phyloP scores from a whole-genome alignment of 441 rosid species.

The Euphorbia celastroides region DNA sequence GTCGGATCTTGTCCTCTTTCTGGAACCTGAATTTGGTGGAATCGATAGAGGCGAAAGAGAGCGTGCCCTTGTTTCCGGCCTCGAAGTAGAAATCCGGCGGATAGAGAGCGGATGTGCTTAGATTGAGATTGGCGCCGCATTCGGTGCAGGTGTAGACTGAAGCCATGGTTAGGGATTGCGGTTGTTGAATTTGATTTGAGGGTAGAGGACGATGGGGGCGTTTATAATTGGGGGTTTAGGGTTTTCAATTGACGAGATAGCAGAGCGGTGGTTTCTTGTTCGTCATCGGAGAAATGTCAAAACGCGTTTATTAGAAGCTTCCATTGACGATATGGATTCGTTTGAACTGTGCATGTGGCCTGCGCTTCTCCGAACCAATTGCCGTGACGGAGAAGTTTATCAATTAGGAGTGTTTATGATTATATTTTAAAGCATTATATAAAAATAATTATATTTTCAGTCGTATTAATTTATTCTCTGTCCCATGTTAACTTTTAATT shows the following conservation, averaged over 20 bases:
- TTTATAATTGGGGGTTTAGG: not conserved
- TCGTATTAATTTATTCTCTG: too few relatives aligned
- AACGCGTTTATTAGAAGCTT: conserved; percentile 7
- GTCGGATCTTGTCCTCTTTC: conserved; percentile 77
- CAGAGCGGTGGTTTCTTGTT: not conserved
- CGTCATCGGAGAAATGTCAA: not conserved
- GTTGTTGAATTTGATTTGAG: not conserved
- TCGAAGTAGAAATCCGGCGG: conserved; percentile 83
- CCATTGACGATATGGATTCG: not conserved
- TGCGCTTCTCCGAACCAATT: not conserved
- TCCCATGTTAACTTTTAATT: too few relatives aligned
- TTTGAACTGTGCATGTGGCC: not conserved
- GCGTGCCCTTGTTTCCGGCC: conserved; percentile 85
- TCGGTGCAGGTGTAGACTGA: conserved; percentile 64
- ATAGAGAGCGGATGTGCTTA: conserved; percentile 46
- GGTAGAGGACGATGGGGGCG: not conserved
- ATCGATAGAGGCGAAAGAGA: conserved; percentile 70
- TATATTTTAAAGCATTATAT: too few relatives aligned
- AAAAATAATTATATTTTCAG: too few relatives aligned
- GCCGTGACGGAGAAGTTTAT: too few relatives aligned
- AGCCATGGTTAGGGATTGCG: conserved; percentile 33
- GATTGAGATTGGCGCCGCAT: conserved; percentile 66
- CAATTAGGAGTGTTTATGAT: too few relatives aligned
- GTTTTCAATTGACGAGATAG: not conserved
- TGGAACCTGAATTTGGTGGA: conserved; percentile 59